A percentile compares a stretch with the other conserved stretches of the same genome.
phyloP scores from a whole-genome alignment of 306 rosid genomes.

The Corylus americana region DNA sequence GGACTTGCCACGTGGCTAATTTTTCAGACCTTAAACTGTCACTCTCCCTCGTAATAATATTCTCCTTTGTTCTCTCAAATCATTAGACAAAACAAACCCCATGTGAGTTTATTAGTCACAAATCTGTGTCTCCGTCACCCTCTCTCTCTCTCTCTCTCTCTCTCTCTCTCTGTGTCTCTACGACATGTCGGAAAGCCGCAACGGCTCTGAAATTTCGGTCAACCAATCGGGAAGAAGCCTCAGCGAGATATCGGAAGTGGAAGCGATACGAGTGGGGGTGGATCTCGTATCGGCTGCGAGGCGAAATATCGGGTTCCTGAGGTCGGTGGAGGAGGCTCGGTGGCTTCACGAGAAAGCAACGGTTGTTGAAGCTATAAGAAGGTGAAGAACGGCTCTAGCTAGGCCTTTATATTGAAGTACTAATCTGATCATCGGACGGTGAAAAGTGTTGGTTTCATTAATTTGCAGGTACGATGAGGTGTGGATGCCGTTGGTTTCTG shows the following conservation, averaged over 20 bases:
- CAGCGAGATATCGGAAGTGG: conserved; percentile 52
- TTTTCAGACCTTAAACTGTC: not conserved
- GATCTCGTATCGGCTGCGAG: conserved; percentile 77
- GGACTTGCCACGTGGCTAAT: conserved; percentile 3
- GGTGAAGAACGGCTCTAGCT: conserved; percentile 34
- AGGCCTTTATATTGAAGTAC: not conserved
- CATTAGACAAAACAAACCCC: not conserved
- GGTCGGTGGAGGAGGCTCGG: conserved; percentile 46
- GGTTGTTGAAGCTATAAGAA: conserved; percentile 62
- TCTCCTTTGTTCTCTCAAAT: conserved; percentile 27
- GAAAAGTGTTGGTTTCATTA: not conserved
- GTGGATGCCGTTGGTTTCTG: conserved; percentile 96
- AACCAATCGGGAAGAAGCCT: conserved; percentile 49
- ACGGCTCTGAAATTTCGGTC: conserved; percentile 39
- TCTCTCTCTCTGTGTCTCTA: not conserved
- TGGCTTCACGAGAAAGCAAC: conserved; percentile 63
- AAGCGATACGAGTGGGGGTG: conserved; percentile 42
- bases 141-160: not conserved
- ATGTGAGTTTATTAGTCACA: not conserved
- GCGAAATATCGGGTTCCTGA: conserved; percentile 55
- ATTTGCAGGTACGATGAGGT: conserved; percentile 65
- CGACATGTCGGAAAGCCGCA: conserved; percentile 46
- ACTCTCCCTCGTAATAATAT: conserved; percentile 16
- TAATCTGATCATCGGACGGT: conserved; percentile 11
- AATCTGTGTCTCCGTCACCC: not conserved